Conservation (phyloP, 2,329 filamentous ascomycete species). For the Diplodia sapinea region DNA sequence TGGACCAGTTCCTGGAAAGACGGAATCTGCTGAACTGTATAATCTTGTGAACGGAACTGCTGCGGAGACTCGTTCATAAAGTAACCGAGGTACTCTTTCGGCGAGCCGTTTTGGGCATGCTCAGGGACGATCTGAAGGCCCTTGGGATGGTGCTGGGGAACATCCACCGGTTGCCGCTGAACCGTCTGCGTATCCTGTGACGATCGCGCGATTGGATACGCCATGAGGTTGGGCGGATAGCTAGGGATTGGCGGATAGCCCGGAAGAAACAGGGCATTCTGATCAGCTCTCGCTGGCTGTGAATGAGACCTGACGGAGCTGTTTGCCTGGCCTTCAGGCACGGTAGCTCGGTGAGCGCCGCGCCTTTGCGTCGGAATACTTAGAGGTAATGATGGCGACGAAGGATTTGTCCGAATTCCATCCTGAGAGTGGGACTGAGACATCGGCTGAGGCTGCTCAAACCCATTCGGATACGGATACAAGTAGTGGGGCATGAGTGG, state of each 20-base stretch:
- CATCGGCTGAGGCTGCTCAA: conserved; percentile 47
- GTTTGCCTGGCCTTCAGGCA: conserved; percentile 49
- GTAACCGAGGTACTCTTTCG: conserved; percentile 59
- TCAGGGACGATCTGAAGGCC: conserved; percentile 35
- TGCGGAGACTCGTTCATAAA: conserved; percentile 54
- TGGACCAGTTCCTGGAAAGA: conserved; percentile 50
- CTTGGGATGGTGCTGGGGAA: conserved; percentile 11
- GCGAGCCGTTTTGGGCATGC: conserved; percentile 43
- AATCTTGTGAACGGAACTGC: conserved; percentile 39
- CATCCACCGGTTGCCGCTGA: conserved; percentile 30
- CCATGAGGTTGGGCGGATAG: conserved; percentile 41
- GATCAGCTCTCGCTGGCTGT: conserved; percentile 54
- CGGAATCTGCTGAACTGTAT: conserved; percentile 45
- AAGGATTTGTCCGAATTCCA: conserved; percentile 55
- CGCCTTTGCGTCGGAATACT: conserved; percentile 52
- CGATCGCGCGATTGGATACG: conserved; percentile 45
- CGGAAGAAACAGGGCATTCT: conserved; percentile 48
- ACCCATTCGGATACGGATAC: conserved; percentile 55
- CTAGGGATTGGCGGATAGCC: conserved; percentile 49
- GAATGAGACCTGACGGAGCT: conserved; percentile 56
- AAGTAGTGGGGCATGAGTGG: conserved; percentile 48
- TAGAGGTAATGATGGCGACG: conserved; percentile 54
- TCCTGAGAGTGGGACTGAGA: conserved; percentile 49
- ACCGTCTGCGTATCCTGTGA: conserved; percentile 38
- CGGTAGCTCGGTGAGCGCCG: conserved; percentile 50